Conservation (phyloP, 306 rosid species). For the Quercus bicolor region DNA sequence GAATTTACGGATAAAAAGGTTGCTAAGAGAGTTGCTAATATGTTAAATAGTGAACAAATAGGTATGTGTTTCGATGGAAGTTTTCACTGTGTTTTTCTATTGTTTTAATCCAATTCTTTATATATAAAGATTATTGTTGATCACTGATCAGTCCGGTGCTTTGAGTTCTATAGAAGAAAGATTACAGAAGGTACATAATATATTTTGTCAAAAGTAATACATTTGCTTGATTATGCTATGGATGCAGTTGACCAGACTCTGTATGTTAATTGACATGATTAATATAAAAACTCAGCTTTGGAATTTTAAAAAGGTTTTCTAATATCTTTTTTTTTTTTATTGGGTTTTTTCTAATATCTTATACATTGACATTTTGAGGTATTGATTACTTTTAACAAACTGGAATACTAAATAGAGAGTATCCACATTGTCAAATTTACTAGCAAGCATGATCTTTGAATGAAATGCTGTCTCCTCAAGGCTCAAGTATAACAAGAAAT, state of each 20-base stretch:
- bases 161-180: constrained; percentile 70
- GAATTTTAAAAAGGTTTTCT: neutral
- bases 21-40: constrained; percentile 76
- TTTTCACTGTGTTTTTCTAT: neutral
- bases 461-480: neutral
- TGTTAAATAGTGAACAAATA: constrained; percentile 83
- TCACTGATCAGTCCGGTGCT: constrained; percentile 59
- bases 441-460: neutral
- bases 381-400: neutral
- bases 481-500: too few species aligned
- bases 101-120: neutral
- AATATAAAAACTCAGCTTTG: neutral
- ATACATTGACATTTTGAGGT: neutral
- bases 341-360: neutral
- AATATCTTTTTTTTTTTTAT: neutral
- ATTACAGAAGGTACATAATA: constrained; percentile 54
- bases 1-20: constrained; percentile 69
- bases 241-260: neutral
- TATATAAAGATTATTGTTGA: neutral
- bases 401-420: neutral
- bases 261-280: too few species aligned
- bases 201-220: constrained; percentile 11
- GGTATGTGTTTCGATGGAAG: constrained; percentile 37
- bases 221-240: neutral
- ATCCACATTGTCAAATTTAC: neutral